Base-by-base conservation (phyloP, 2,329 filamentous ascomycete species). In the Emergomyces africanus region DNA sequence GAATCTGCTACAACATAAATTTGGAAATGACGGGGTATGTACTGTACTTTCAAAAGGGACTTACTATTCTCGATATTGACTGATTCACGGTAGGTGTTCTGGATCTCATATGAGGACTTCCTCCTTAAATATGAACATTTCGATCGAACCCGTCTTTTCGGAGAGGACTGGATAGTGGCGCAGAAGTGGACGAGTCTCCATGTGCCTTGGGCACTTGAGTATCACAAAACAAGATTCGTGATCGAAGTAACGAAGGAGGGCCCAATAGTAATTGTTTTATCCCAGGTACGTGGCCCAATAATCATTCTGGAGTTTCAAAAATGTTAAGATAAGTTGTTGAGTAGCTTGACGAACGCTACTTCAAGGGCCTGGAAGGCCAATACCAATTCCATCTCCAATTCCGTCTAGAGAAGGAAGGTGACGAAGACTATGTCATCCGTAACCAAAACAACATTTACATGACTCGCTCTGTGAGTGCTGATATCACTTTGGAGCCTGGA, bases 391-490 rank as follows among this genome's bases (percentile, higher is more conserved):
- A 78, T 5, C 70, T 84, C 12, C 81, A 83, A 60, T 84, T 84
- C 66, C 77, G 81, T 1, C 69, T 85, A 0, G 79, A 83, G 65
- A 81, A 81, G 61, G 77, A 82, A 67, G 80, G 78, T n/a, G 80
- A 83, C 57, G 76, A 80, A n/a, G 78, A 81, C 44, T 83, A 83
- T 63, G 79, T 82, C 50, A 79, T 82, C 12, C 79, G 80, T 60
- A 82, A 78, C 64, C 79, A 80, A 54, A 77, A 73, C 9, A 79
- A 77, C 39, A 80, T 81, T 61, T 77, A 77, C 70, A 88, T 90
- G 81, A 83, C 78, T 25, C 84, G 89, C 6, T 88, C 86, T 0
- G 85, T 90, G 44, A 90, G 86, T 56, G 84, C 88, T 1, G 89
- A 94, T 69, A 78, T 94, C 9, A 79, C 85, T 41, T 81, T 95